Conservation (phyloP, 345 rosid genomes). For the Moricandia arvensis region DNA sequence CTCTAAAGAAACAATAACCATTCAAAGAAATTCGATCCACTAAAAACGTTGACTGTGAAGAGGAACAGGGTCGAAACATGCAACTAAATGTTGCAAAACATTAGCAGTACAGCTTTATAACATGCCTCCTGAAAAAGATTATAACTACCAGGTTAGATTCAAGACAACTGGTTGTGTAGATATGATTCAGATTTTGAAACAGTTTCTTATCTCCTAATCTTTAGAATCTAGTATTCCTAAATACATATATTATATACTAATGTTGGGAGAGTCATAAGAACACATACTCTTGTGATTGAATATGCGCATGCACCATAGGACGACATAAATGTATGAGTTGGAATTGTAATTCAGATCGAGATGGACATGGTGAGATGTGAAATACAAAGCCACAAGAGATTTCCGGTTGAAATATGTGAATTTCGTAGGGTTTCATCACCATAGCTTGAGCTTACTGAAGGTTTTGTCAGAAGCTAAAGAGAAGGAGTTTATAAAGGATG, state of each 20-base stretch:
- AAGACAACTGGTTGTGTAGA: neutral
- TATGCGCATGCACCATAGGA: neutral
- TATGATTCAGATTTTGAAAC: neutral
- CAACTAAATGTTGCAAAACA: too few species aligned
- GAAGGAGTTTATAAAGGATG: neutral
- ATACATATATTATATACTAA: neutral
- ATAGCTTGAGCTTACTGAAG: neutral
- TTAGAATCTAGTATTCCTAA: neutral
- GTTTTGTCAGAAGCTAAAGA: neutral
- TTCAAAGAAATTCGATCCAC: too few species aligned
- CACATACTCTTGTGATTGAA: neutral
- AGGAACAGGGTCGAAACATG: too few species aligned
- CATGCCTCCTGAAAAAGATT: neutral
- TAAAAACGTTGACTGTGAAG: too few species aligned
- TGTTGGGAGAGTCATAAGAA: neutral
- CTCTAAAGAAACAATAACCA: too few species aligned
- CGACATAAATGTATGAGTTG: neutral
- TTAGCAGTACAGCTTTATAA: neutral
- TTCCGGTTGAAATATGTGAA: neutral
- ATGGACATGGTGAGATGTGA: neutral
- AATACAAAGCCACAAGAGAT: neutral
- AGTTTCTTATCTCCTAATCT: neutral
- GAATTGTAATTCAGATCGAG: neutral
- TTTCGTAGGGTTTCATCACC: neutral
- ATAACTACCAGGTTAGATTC: neutral